These are phyloP conservation scores for Tulasnella calospora DNA, from an alignment of 768 basidiomycete species.

Conservation along the genomic window DNA sequence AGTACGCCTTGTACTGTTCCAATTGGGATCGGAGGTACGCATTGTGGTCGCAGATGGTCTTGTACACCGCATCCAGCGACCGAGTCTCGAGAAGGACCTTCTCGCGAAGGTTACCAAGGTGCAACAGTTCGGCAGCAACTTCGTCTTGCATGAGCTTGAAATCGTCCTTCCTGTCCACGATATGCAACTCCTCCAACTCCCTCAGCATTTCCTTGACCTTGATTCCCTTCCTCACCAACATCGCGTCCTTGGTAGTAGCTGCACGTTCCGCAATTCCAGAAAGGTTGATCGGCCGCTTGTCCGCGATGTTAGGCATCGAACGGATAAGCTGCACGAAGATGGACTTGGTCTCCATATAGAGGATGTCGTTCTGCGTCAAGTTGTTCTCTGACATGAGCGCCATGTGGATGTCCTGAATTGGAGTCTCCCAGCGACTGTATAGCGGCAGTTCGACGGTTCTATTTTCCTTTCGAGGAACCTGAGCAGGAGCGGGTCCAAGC, in stretches of 20 bases:
- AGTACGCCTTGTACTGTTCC: slow-evolving; percentile 98
- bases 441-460: slow-evolving; percentile 84
- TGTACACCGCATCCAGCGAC: slow-evolving; percentile 93
- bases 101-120: slow-evolving; percentile 93
- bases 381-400: slow-evolving; percentile 86
- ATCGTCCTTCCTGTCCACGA: slow-evolving; percentile 76
- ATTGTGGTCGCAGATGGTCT: slow-evolving; percentile 99
- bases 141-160: slow-evolving; percentile 98
- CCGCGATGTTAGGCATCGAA: slow-evolving; percentile 78
- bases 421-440: slow-evolving; percentile 98
- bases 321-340: slow-evolving; percentile 97
- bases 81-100: slow-evolving; percentile 91
- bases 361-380: slow-evolving; percentile 94
- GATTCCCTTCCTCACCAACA: slow-evolving; percentile 93
- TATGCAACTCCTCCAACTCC: slow-evolving; percentile 84
- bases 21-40: slow-evolving; percentile 92
- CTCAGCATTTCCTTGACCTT: slow-evolving; percentile 99
- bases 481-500: slow-evolving; percentile 84
- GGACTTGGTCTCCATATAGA: slow-evolving; percentile 99
- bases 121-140: slow-evolving; percentile 88
- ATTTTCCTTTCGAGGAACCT: slow-evolving; percentile 98
- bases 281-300: slow-evolving; percentile 86
- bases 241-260: slow-evolving; percentile 95
- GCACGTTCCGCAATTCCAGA: slow-evolving; percentile 86
- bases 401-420: slow-evolving; percentile 94